A percentile compares a stretch with the other conserved stretches of the same genome.
Evolutionary conservation across 768 basidiomycete genomes (phyloP).

Genomic region (Mycena alexandri): DNA sequence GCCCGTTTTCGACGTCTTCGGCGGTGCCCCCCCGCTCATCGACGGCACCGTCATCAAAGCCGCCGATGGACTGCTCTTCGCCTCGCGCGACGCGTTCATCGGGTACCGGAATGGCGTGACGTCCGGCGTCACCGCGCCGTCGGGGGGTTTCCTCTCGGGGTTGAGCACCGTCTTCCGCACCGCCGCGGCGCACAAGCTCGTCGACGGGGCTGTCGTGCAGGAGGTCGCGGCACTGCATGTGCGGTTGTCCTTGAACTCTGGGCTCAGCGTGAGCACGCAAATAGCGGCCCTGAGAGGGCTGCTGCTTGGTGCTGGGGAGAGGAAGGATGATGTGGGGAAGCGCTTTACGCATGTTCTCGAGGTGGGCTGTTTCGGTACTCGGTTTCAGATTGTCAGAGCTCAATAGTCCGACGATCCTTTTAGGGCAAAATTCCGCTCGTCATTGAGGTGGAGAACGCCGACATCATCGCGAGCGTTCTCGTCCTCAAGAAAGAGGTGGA

Average conservation of each 20-base stretch:
- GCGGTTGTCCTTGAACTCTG: conserved; percentile 51
- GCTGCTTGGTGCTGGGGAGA: conserved; percentile 47
- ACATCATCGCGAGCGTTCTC: conserved; percentile 80
- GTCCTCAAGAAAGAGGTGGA: conserved; percentile 70
- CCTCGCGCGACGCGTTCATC: conserved; percentile 24
- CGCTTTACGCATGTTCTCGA: conserved; percentile 29
- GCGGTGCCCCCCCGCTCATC: conserved; percentile 47
- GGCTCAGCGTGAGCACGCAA: conserved; percentile 71
- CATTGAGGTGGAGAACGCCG: conserved; percentile 76
- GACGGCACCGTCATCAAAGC: conserved; percentile 65
- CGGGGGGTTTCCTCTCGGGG: conserved; percentile 70
- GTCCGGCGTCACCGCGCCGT: conserved; percentile 74
- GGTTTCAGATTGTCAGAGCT: conserved; percentile 36
- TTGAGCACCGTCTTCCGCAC: conserved; percentile 74
- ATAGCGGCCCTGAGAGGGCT: conserved; percentile 66
- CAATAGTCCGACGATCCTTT: neutral
- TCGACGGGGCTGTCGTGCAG: conserved; percentile 70
- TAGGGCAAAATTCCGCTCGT: conserved; percentile 76
- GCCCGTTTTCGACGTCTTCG: conserved; percentile 63
- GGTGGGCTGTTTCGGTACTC: conserved; percentile 27
- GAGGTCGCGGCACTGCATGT: conserved; percentile 79
- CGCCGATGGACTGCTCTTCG: conserved; percentile 72
- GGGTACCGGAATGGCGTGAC: conserved; percentile 85
- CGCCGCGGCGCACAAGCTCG: conserved; percentile 70
- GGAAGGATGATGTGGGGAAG: conserved; percentile 53